Percentiles rank a stretch among this genome's conserved stretches.
Evolutionary conservation across 805 yeast genomes (phyloP).

Genomic region (Candida endomychidarum): DNA sequence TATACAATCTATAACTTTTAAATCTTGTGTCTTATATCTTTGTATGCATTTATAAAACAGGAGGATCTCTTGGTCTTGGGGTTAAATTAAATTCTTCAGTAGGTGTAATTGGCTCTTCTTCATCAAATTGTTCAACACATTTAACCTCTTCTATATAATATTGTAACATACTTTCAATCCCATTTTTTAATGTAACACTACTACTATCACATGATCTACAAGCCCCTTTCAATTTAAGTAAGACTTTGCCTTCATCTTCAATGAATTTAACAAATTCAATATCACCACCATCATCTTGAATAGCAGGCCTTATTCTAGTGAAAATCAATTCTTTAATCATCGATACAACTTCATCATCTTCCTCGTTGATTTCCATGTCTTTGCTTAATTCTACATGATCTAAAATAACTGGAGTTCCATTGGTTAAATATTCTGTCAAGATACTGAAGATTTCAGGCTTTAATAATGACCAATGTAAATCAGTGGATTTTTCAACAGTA

Average conservation of each 20-base stretch:
- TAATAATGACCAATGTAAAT: conserved; percentile 56
- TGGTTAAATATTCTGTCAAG: conserved; percentile 53
- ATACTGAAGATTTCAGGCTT: conserved; percentile 68
- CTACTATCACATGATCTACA: conserved; percentile 72
- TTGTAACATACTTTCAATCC: conserved; percentile 70
- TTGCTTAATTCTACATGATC: conserved; percentile 23
- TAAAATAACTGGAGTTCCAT: conserved; percentile 56
- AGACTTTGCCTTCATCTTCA: conserved; percentile 57
- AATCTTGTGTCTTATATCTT: too few species aligned
- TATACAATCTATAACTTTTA: too few species aligned
- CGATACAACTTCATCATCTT: conserved; percentile 63
- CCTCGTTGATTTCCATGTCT: conserved; percentile 51
- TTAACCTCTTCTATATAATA: conserved; percentile 69
- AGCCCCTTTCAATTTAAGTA: conserved; percentile 62
- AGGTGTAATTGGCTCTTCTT: conserved; percentile 10
- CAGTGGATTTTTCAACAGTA: conserved; percentile 67
- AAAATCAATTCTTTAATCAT: conserved; percentile 70
- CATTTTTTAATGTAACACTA: conserved; percentile 64
- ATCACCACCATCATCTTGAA: conserved; percentile 77
- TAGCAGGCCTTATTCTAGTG: conserved; percentile 70
- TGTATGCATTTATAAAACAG: conserved; percentile 20
- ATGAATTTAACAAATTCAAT: conserved; percentile 60
- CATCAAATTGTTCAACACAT: conserved; percentile 52
- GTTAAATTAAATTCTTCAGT: conserved; percentile 15
- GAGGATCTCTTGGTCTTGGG: conserved; percentile 32